Base-by-base conservation (phyloP, 1,284 basidiomycete species). In the Xanthoconium separans region DNA sequence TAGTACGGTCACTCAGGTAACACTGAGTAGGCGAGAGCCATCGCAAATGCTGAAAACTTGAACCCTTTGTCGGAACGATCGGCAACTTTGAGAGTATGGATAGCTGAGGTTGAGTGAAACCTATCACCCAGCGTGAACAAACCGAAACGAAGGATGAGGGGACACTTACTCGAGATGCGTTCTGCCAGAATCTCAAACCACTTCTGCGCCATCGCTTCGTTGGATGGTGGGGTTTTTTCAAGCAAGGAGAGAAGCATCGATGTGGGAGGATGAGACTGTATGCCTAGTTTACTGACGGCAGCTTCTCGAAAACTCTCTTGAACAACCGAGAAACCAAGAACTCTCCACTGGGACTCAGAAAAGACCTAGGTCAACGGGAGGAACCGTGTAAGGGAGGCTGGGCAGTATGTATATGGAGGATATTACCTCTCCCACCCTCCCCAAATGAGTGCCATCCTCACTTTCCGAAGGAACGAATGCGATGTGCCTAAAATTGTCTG, bases 121-220 rank as follows among this genome's bases (percentile, higher is more conserved):
- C 68, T 70, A 36, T 36, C 11, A 33, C 5, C 48, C 34, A 2
- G 47, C 54, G 7, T 56, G 8, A 34, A 39, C 45, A 6, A 29
- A 49, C n/a, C 4, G 20, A 41, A 44, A 10, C 6, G 10, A 24
- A 33, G 10, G 8, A 18, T 5, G n/a, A 51, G 27, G 11, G 39
- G 3, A 47, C 12, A 1, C 75, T 39, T 58, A 87, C 90, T 84
- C 58, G 85, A 77, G n/a, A 93, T 77, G 13, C 83, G 83, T 18
- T 81, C 79, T 0, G 93, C 84, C 31, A 98, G 76, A 37, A 91
- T 83, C 54, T 84, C 81, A 64, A 97, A 99, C 75, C 91, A 85
- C 53, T 75, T 73, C 33, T 75, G 75, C 0, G 91, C 93, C 36
- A 80, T 73, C 5, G 55, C 66, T 58, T 75, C 71, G 47, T 83